Conservation (phyloP, 495 filamentous ascomycete genomes). For the Hypoxylon lenormandii region DNA sequence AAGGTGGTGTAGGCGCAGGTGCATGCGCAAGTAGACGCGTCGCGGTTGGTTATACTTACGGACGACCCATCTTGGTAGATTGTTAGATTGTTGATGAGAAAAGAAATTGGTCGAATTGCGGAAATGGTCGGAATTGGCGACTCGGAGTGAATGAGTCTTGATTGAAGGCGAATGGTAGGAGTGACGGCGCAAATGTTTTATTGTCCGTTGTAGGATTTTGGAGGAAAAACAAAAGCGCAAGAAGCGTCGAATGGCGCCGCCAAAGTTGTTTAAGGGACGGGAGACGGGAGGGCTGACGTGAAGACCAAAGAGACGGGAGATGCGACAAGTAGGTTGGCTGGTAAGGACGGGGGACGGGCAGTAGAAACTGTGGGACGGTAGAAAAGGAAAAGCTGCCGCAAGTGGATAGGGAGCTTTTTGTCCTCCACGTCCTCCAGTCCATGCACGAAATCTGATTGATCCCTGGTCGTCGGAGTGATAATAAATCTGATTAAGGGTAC, state of each 20-base stretch:
- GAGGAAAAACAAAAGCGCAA: constrained; percentile 29
- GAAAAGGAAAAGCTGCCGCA: too few species aligned
- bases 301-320: neutral
- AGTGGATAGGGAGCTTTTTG: neutral
- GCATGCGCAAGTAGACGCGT: constrained; percentile 29
- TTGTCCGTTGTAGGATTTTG: constrained; percentile 1
- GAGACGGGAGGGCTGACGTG: neutral
- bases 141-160: constrained; percentile 7
- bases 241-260: constrained; percentile 10
- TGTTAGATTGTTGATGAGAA: neutral
- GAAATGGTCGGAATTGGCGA: constrained; percentile 11
- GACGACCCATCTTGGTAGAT: constrained; percentile 76
- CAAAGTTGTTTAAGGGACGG: constrained; percentile 7
- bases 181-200: neutral
- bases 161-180: neutral
- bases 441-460: constrained; percentile 22
- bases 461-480: constrained; percentile 1
- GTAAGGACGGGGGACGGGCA: too few species aligned
- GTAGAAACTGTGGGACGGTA: too few species aligned
- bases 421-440: too few species aligned
- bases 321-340: too few species aligned
- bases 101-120: neutral
- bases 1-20: neutral
- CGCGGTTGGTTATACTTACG: constrained; percentile 67
- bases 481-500: neutral